phyloP scores from a whole-genome alignment of 768 basidiomycete genomes.

The Leucosporidium creatinivorum region DNA sequence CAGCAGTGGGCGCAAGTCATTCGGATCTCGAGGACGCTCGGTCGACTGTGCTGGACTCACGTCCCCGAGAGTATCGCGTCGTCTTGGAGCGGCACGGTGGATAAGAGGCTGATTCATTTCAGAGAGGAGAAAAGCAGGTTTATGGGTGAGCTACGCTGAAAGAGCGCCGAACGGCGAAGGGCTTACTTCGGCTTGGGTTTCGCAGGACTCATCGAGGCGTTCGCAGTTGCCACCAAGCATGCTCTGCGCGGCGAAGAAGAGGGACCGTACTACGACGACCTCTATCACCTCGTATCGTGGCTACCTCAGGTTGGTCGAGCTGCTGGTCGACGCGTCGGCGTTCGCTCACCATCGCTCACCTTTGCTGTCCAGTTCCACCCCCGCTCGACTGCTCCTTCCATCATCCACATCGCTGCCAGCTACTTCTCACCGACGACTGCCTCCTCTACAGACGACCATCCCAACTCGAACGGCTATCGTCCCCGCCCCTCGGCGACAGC shows the following conservation, averaged over 20 bases:
- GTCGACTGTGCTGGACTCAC: not conserved
- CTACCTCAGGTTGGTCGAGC: not conserved
- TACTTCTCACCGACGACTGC: no score
- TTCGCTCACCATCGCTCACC: not conserved
- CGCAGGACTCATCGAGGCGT: conserved; percentile 1
- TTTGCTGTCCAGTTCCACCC: not conserved
- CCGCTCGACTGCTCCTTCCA: not conserved
- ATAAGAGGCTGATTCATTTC: no score
- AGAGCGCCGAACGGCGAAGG: not conserved
- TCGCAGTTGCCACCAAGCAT: not conserved
- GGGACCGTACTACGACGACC: not conserved
- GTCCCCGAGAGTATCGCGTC: not conserved
- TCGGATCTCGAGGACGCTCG: not conserved
- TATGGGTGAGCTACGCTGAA: not conserved
- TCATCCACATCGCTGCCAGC: no score
- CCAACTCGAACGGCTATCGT: not conserved
- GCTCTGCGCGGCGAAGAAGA: not conserved
- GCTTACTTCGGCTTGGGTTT: not conserved
- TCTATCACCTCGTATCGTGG: not conserved
- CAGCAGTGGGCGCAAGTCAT: not conserved
- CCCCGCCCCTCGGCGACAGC: not conserved
- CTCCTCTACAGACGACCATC: not conserved
- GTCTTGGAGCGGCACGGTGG: not conserved
- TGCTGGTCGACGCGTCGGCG: not conserved
- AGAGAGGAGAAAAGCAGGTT: not conserved